Evolutionary conservation across 345 rosid species (phyloP).

Genomic region (Melastoma malabathricum): DNA sequence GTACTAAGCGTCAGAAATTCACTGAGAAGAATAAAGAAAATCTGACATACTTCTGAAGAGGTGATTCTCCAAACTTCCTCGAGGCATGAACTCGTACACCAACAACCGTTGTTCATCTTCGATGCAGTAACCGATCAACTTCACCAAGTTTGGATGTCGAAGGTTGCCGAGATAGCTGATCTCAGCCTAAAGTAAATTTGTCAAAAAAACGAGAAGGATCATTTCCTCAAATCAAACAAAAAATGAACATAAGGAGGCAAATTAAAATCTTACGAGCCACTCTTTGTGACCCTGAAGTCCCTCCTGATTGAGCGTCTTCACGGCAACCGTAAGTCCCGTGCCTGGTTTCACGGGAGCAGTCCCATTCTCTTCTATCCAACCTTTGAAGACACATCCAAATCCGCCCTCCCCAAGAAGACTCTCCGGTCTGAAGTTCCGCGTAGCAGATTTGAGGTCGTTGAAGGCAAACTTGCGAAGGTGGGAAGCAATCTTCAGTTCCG

Average conservation of each 20-base stretch:
- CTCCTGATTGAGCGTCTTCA: slow-evolving; percentile 78
- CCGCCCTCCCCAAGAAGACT: slow-evolving; percentile 89
- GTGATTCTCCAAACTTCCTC: slow-evolving; percentile 80
- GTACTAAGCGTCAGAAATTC: too few relatives aligned
- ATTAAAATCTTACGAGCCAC: slow-evolving; percentile 54
- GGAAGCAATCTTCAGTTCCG: slow-evolving; percentile 59
- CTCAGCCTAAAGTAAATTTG: slow-evolving; percentile 39
- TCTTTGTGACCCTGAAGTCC: slow-evolving; percentile 98
- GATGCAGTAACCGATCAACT: slow-evolving; percentile 64
- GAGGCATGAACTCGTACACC: slow-evolving; percentile 68
- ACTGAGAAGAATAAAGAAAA: neutral
- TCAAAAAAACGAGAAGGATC: slow-evolving; percentile 3
- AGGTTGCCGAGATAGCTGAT: slow-evolving; percentile 70
- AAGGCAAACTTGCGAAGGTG: slow-evolving; percentile 56
- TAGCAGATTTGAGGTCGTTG: slow-evolving; percentile 61
- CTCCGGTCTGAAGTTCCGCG: slow-evolving; percentile 76
- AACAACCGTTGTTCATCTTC: slow-evolving; percentile 69
- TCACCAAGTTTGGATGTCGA: slow-evolving; percentile 59
- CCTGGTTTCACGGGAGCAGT: slow-evolving; percentile 90
- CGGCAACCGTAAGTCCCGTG: slow-evolving; percentile 80
- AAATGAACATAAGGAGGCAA: slow-evolving; percentile 5
- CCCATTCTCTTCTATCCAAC: slow-evolving; percentile 88
- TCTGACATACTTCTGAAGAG: slow-evolving; percentile 59
- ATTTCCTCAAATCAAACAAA: neutral
- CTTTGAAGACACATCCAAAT: slow-evolving; percentile 89